Evolutionary conservation across 2,329 filamentous ascomycete species (phyloP), one percentile per base, ranked within the genome.

Genomic region (Calonectria pseudoreteaudii): DNA sequence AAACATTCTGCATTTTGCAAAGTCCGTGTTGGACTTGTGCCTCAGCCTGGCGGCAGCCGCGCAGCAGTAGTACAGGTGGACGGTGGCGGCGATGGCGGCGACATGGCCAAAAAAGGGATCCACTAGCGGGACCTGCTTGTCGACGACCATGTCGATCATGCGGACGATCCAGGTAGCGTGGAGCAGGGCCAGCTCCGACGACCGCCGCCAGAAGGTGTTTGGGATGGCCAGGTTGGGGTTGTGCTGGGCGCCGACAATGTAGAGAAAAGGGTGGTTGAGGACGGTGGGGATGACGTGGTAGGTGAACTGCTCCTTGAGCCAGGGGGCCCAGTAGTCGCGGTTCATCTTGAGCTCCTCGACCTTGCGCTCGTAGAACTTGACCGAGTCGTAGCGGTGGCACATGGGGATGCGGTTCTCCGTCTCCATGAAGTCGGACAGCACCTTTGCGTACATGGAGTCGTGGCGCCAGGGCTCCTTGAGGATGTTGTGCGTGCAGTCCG

Each of bases 141-240:
- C 87, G 1, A 86, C 82, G 1, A 88, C 86, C 88, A 90, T 89
- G 62, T 89, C 88, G 47, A 90, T 89, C 80, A 90, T 86, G 4
- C 88, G 85, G 18, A 88, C 87, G 50, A 90, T 86, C 88, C 88
- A 90, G 0, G 88, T 90, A 2, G 87, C 85, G 62, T 90, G 88
- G 3, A 90, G 80, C 1, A 90, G 79, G 0, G 88, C 88, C 16
- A 88, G 79, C 75, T 90, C 88, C 0, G 87, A 89, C 0, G 88
- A 89, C 4, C 87, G 80, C 50, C 87, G 83, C 88, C 88, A 90
- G 70, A 90, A 90, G 0, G 87, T 88, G 70, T 90, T 90, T 0
- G 88, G 88, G 8, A 89, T 89, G 0, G 86, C 86, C 34, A 89
- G 78, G 60, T 89, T 89, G 4, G 86, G 84, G 65, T 89, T 89